A percentile compares a stretch with the other conserved stretches of the same genome.
phyloP scores from a whole-genome alignment of 1,284 basidiomycete species.

The Sanghuangporus sanghuang region DNA sequence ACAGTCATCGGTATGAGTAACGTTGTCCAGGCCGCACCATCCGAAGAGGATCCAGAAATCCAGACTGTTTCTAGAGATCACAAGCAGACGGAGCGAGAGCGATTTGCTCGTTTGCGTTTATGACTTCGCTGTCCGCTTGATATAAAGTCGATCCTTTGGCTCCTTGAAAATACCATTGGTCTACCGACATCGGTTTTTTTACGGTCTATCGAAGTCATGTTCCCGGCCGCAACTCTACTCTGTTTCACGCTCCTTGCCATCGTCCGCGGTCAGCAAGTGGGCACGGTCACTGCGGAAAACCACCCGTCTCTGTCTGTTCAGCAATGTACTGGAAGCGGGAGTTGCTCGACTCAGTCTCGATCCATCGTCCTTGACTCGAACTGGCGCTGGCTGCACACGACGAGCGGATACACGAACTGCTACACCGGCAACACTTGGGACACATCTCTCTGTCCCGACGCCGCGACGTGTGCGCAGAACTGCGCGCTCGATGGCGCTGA shows the following conservation, averaged over 20 bases:
- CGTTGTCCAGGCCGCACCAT: not conserved
- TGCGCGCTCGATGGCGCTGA: constrained; percentile 57
- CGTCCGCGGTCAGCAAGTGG: constrained; percentile 34
- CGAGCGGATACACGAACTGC: constrained; percentile 21
- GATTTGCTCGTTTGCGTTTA: not conserved
- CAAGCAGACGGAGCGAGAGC: not conserved
- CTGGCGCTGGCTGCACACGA: constrained; percentile 27
- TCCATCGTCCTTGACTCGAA: constrained; percentile 31
- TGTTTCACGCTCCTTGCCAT: constrained; percentile 30
- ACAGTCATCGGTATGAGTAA: not conserved
- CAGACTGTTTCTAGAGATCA: not conserved
- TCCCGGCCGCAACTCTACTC: not conserved
- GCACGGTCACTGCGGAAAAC: constrained; percentile 34
- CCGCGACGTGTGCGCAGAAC: constrained; percentile 34
- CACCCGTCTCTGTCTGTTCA: constrained; percentile 38
- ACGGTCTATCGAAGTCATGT: not conserved
- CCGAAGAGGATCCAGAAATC: not conserved
- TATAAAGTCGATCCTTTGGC: no score
- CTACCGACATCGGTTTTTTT: not conserved
- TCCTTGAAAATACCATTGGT: not conserved
- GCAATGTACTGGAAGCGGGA: constrained; percentile 34
- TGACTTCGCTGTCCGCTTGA: no score
- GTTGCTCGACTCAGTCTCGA: constrained; percentile 31
- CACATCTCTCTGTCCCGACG: constrained; percentile 31
- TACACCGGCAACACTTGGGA: constrained; percentile 32